Evolutionary conservation across 345 rosid genomes (phyloP).

Genomic region (Aethionema arabicum): DNA sequence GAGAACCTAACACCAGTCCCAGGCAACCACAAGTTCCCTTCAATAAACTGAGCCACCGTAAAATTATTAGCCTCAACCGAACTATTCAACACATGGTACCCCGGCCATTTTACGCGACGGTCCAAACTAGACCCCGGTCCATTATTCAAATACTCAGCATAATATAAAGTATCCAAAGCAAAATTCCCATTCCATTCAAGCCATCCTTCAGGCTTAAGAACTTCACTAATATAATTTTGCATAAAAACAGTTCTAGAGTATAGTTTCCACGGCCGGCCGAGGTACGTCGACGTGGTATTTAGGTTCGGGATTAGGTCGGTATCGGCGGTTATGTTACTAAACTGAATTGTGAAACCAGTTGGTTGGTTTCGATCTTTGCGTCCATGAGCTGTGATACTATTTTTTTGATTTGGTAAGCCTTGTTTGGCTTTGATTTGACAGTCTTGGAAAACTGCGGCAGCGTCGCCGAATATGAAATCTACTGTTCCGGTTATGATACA

Average conservation of each 20-base stretch:
- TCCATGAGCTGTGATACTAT: constrained; percentile 85
- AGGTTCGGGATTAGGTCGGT: constrained; percentile 48
- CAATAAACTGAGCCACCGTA: constrained; percentile 62
- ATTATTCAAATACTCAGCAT: constrained; percentile 65
- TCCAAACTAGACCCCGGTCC: constrained; percentile 61
- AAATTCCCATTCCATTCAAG: constrained; percentile 63
- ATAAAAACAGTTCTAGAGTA: constrained; percentile 75
- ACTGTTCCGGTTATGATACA: constrained; percentile 78
- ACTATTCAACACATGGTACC: constrained; percentile 51
- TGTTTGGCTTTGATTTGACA: constrained; percentile 61
- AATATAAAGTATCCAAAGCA: constrained; percentile 60
- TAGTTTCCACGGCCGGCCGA: constrained; percentile 86
- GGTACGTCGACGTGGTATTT: constrained; percentile 53
- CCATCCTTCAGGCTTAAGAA: constrained; percentile 71
- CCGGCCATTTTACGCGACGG: constrained; percentile 72
- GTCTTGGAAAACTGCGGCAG: constrained; percentile 64
- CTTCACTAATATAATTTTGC: constrained; percentile 61
- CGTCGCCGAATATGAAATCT: constrained; percentile 91
- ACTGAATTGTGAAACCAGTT: constrained; percentile 85
- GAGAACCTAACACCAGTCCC: constrained; percentile 51
- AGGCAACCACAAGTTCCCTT: constrained; percentile 75
- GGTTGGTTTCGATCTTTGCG: constrained; percentile 63
- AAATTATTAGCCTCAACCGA: constrained; percentile 53
- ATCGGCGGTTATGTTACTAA: constrained; percentile 71
- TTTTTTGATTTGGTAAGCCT: constrained; percentile 69